Evolutionary conservation across 208 protist species (phyloP).

Genomic region (Crithidia bombi): DNA sequence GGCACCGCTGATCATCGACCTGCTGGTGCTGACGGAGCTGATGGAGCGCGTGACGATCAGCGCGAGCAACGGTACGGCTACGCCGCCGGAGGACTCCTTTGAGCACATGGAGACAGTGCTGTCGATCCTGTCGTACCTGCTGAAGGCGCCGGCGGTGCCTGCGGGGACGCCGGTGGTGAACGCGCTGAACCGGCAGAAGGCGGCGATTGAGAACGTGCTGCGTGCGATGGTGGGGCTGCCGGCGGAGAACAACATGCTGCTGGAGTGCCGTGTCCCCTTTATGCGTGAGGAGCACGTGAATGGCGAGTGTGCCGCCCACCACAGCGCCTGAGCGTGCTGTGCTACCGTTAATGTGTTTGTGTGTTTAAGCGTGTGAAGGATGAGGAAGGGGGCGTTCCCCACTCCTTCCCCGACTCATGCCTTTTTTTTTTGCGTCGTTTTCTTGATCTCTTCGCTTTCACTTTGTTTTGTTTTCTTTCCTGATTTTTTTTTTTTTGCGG

Average conservation of each 20-base stretch:
- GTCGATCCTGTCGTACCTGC: slow-evolving; percentile 95
- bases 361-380: background rate
- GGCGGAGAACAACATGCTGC: slow-evolving; percentile 95
- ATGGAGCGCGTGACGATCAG: slow-evolving; percentile 89
- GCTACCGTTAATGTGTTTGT: too few relatives aligned
- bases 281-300: slow-evolving; percentile 44
- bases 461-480: slow-evolving; percentile 7
- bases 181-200: slow-evolving; percentile 96
- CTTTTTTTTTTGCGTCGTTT: background rate
- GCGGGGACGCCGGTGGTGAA: slow-evolving; percentile 97
- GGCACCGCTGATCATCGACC: slow-evolving; percentile 98
- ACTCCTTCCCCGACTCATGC: background rate
- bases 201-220: slow-evolving; percentile 96
- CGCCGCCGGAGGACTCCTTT: slow-evolving; percentile 51
- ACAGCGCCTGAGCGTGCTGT: background rate
- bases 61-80: slow-evolving; percentile 26
- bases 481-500: slow-evolving; percentile 11
- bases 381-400: too few relatives aligned
- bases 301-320: slow-evolving; percentile 15
- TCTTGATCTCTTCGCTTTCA: slow-evolving; percentile 2
- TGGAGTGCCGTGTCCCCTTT: slow-evolving; percentile 93
- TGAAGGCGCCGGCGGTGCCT: slow-evolving; percentile 97
- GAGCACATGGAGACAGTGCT: slow-evolving; percentile 94
- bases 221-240: slow-evolving; percentile 95
- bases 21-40: slow-evolving; percentile 97